Evolutionary conservation across 2,329 filamentous ascomycete species (phyloP).

Genomic region (Septoria petroselini): DNA sequence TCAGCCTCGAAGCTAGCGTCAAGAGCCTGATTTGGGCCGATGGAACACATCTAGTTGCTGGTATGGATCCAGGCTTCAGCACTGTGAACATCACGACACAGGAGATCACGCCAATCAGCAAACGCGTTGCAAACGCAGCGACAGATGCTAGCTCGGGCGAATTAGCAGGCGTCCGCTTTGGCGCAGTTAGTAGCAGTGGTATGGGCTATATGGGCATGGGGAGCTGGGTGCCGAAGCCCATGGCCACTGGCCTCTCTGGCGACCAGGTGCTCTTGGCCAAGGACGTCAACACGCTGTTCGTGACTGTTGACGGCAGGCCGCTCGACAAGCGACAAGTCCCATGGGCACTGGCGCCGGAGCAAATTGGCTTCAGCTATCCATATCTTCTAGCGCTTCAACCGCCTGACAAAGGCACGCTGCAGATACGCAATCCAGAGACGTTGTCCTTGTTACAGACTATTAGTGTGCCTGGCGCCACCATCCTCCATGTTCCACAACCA

Average conservation of each 20-base stretch:
- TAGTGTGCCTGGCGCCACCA: conserved; percentile 72
- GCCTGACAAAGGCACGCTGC: conserved; percentile 76
- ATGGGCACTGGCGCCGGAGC: conserved; percentile 83
- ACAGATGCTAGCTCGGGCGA: conserved; percentile 55
- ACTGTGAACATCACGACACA: conserved; percentile 79
- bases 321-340: conserved; percentile 84
- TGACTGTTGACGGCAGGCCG: conserved; percentile 77
- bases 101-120: conserved; percentile 70
- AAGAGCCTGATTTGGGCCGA: conserved; percentile 89
- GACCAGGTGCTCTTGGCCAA: conserved; percentile 92
- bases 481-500: conserved; percentile 87
- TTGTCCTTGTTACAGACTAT: conserved; percentile 86
- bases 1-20: conserved; percentile 76
- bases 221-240: conserved; percentile 83
- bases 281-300: conserved; percentile 92
- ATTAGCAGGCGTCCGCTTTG: conserved; percentile 64
- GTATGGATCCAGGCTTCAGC: conserved; percentile 87
- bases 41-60: conserved; percentile 80
- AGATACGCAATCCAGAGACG: conserved; percentile 90
- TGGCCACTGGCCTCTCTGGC: conserved; percentile 77
- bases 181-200: conserved; percentile 75
- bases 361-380: conserved; percentile 93
- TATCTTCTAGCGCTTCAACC: conserved; percentile 86
- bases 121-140: conserved; percentile 28
- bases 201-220: conserved; percentile 98